Conservation (phyloP, 2,329 filamentous ascomycete species). For the Stenocarpella maydis region DNA sequence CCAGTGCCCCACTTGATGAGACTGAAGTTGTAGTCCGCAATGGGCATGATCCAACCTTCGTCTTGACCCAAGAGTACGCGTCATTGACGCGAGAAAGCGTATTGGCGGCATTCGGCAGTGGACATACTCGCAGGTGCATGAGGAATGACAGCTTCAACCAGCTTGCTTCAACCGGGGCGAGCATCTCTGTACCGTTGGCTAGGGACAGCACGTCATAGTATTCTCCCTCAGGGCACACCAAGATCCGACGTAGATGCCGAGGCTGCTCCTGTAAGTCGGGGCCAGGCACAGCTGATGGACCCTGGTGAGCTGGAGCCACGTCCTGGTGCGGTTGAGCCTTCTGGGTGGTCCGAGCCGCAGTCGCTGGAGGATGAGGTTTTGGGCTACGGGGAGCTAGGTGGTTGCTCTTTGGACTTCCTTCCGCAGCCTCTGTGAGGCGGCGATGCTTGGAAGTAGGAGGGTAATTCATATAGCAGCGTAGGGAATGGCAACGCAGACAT, state of each 20-base stretch:
- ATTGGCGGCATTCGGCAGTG: neutral
- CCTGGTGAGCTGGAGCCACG: neutral
- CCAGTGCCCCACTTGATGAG: neutral
- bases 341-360: neutral
- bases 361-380: no score
- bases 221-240: neutral
- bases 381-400: neutral
- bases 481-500: no score
- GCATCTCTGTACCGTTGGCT: neutral
- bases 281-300: neutral
- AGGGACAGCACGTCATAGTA: constrained; percentile 2
- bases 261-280: neutral
- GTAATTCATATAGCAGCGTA: no score
- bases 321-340: neutral
- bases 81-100: neutral
- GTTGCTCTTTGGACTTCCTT: neutral
- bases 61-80: neutral
- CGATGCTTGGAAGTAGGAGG: neutral
- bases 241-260: neutral
- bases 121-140: neutral
- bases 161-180: neutral
- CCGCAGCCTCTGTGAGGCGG: neutral
- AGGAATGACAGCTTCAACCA: neutral
- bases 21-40: rapidly evolving
- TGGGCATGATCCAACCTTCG: neutral